A percentile compares a stretch with the other conserved stretches of the same genome.
Conservation (phyloP, 2,329 filamentous ascomycete genomes). For the Hymenotorrendiella dingleyae region DNA sequence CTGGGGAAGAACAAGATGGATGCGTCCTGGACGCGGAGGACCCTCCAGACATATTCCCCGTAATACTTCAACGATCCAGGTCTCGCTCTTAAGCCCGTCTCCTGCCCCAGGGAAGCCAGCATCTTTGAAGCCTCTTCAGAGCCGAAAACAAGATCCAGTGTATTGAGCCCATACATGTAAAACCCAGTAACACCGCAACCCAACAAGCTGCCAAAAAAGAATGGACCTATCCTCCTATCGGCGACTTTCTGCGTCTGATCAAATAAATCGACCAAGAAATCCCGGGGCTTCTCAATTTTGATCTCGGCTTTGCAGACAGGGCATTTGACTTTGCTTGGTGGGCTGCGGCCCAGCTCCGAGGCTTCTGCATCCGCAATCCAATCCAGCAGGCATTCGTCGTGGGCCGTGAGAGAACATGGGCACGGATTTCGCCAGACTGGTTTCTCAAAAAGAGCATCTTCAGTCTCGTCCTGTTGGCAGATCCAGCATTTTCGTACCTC, state of each 20-base stretch:
- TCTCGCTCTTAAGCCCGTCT: too few relatives aligned
- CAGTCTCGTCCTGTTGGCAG: conserved; percentile 52
- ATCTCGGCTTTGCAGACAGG: conserved; percentile 87
- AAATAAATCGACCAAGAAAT: conserved; percentile 53
- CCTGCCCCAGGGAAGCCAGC: conserved; percentile 4
- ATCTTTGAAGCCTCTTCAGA: conserved; percentile 44
- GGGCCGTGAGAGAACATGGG: conserved; percentile 82
- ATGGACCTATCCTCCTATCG: conserved; percentile 23
- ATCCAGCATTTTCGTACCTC: conserved; percentile 51
- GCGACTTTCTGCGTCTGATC: conserved; percentile 19
- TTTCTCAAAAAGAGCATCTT: conserved; percentile 37
- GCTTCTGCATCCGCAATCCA: conserved; percentile 90
- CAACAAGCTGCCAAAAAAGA: conserved; percentile 26
- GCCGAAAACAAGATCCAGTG: conserved; percentile 62
- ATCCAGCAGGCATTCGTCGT: conserved; percentile 82
- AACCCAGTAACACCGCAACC: conserved; percentile 45
- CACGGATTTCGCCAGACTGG: conserved; percentile 79
- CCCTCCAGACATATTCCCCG: too few relatives aligned
- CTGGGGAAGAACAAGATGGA: conserved; percentile 26
- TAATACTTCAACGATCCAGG: too few relatives aligned
- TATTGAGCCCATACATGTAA: conserved; percentile 53
- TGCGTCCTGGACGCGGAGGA: too few relatives aligned
- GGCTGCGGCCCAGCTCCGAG: conserved; percentile 43
- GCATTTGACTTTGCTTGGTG: conserved; percentile 64
- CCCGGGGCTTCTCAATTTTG: conserved; percentile 66